phyloP scores from a whole-genome alignment of 768 basidiomycete genomes.

The Tulasnella sp. region DNA sequence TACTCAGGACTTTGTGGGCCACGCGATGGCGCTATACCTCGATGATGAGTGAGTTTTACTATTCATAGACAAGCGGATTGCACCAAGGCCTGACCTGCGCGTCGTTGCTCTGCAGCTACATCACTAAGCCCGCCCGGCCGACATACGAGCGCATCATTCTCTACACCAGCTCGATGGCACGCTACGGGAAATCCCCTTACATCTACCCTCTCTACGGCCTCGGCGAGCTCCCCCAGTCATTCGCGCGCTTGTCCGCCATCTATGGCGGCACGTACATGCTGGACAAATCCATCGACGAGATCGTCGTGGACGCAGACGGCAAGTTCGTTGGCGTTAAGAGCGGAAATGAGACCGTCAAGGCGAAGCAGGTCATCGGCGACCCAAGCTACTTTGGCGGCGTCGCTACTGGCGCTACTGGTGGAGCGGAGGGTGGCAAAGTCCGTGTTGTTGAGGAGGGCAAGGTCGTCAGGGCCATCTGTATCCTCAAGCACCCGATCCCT shows the following conservation, averaged over 20 bases:
- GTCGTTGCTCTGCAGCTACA: conserved; percentile 53
- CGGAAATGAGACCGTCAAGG: conserved; percentile 85
- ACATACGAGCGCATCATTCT: conserved; percentile 91
- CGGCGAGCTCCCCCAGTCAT: conserved; percentile 96
- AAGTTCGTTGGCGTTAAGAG: conserved; percentile 89
- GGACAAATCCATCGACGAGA: conserved; percentile 85
- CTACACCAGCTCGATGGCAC: conserved; percentile 97
- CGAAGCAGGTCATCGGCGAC: conserved; percentile 95
- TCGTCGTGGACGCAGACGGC: conserved; percentile 75
- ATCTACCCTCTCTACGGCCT: conserved; percentile 99
- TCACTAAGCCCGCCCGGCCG: conserved; percentile 79
- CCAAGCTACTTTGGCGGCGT: conserved; percentile 86
- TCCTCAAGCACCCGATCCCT: conserved; percentile 96
- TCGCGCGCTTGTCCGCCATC: conserved; percentile 94
- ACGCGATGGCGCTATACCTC: conserved; percentile 96
- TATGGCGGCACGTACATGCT: conserved; percentile 99
- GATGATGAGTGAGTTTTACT: conserved; percentile 75
- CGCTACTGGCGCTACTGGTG: conserved; percentile 28
- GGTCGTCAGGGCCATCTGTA: conserved; percentile 93
- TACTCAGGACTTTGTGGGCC: conserved; percentile 97
- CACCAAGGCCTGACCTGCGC: neutral
- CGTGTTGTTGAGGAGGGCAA: conserved; percentile 86
- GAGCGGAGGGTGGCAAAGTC: conserved; percentile 51
- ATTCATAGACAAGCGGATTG: neutral
- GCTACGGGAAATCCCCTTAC: conserved; percentile 98